Evolutionary conservation across 169 alveolate genomes (phyloP).

Genomic region (Ophryocystis elektroscirrha): DNA sequence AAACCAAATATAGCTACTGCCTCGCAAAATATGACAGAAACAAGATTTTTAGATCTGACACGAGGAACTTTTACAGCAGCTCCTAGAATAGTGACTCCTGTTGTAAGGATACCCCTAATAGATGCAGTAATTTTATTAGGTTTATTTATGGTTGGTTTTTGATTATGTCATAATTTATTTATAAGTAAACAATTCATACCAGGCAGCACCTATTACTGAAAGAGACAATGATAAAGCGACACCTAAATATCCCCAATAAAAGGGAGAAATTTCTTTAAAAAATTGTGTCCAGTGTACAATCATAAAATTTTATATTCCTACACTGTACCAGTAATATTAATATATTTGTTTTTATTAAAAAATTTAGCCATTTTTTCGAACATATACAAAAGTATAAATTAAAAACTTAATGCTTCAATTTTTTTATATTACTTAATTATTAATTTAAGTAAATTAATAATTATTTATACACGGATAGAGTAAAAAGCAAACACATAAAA

Average conservation of each 20-base stretch:
- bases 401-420: no score
- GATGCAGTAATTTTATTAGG: conserved; percentile 1
- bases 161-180: no score
- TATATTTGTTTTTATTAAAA: no score
- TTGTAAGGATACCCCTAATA: conserved; percentile 81
- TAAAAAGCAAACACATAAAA: no score
- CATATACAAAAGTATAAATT: no score
- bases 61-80: conserved; percentile 97
- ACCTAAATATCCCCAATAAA: conserved; percentile 24
- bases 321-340: no score
- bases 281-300: conserved; percentile 28
- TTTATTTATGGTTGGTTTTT: neutral
- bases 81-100: conserved; percentile 89
- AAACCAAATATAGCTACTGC: conserved; percentile 93
- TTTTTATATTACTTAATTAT: no score
- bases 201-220: conserved; percentile 33
- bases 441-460: no score
- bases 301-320: no score
- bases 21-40: conserved; percentile 95
- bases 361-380: no score
- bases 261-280: conserved; percentile 10
- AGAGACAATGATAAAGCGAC: conserved; percentile 32
- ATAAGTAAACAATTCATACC: conserved; percentile 2
- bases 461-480: no score
- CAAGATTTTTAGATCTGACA: conserved; percentile 87